phyloP scores from a whole-genome alignment of 495 filamentous ascomycete genomes.

The Penicillium nucicola region DNA sequence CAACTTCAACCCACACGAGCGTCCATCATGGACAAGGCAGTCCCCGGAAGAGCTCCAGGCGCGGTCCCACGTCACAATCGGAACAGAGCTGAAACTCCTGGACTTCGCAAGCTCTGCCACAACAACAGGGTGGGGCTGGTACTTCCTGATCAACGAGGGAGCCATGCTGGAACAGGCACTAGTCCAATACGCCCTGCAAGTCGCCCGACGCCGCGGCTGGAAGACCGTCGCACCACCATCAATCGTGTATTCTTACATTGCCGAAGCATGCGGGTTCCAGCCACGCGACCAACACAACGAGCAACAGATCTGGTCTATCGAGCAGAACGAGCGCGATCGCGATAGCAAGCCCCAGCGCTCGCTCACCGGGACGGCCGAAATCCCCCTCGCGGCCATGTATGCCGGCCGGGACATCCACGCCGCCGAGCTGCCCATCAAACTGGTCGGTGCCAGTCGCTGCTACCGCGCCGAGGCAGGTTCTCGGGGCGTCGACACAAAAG shows the following conservation, averaged over 20 bases:
- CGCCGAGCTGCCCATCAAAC: slow-evolving; percentile 65
- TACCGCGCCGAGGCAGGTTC: slow-evolving; percentile 94
- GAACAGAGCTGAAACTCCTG: slow-evolving; percentile 70
- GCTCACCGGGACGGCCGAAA: slow-evolving; percentile 87
- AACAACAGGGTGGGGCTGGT: slow-evolving; percentile 94
- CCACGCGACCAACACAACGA: slow-evolving; percentile 87
- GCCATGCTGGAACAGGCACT: slow-evolving; percentile 91
- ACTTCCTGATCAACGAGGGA: slow-evolving; percentile 84
- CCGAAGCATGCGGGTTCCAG: slow-evolving; percentile 86
- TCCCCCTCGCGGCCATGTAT: slow-evolving; percentile 88
- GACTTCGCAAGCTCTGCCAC: slow-evolving; percentile 79
- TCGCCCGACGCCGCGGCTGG: slow-evolving; percentile 70
- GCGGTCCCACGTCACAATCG: slow-evolving; percentile 79
- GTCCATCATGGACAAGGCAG: slow-evolving; percentile 44
- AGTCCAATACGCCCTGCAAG: slow-evolving; percentile 74
- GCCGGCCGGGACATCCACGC: slow-evolving; percentile 66
- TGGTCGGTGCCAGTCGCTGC: slow-evolving; percentile 80
- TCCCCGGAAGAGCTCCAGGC: slow-evolving; percentile 41
- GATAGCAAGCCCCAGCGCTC: slow-evolving; percentile 62
- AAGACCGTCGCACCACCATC: slow-evolving; percentile 76
- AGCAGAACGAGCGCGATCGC: slow-evolving; percentile 57
- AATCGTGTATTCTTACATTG: slow-evolving; percentile 89
- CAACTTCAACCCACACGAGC: slow-evolving; percentile 65
- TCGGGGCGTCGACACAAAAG: slow-evolving; percentile 85
- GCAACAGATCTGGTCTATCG: slow-evolving; percentile 81